phyloP scores from a whole-genome alignment of 106 monocot genomes.

The Vanilla planifolia region DNA sequence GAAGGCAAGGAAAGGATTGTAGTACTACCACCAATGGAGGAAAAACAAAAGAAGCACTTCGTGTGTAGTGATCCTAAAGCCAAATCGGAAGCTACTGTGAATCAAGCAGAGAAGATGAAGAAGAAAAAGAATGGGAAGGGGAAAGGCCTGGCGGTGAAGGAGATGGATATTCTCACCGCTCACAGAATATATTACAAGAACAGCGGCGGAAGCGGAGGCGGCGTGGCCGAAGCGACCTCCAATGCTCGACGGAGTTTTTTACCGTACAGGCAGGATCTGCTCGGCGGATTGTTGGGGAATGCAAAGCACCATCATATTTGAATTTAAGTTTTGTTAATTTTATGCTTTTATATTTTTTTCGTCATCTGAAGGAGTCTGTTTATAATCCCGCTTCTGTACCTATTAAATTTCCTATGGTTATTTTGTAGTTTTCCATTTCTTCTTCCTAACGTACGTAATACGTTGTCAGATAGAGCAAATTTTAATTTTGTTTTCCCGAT shows the following conservation, averaged over 20 bases:
- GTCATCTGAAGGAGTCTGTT: neutral
- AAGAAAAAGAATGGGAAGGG: neutral
- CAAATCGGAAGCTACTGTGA: neutral
- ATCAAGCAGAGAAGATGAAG: neutral
- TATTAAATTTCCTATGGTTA: no score
- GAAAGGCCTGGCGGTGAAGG: slow-evolving; percentile 2
- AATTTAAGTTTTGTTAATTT: neutral
- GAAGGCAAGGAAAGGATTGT: slow-evolving; percentile 63
- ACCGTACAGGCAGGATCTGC: slow-evolving; percentile 34
- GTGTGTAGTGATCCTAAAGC: neutral
- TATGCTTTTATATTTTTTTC: neutral
- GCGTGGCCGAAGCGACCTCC: slow-evolving; percentile 8
- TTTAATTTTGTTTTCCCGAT: no score
- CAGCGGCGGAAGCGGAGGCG: no score
- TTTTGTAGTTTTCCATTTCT: no score
- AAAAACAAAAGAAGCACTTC: neutral
- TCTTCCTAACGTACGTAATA: no score
- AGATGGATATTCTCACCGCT: slow-evolving; percentile 21
- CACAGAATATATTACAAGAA: slow-evolving; percentile 34
- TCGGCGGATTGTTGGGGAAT: slow-evolving; percentile 27
- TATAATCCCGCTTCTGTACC: no score
- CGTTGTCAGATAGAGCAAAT: no score
- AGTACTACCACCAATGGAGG: neutral
- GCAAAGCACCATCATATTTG: neutral
- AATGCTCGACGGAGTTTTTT: slow-evolving; percentile 24